phyloP scores from a whole-genome alignment of 805 yeast genomes.

The Barnettozyma salicaria region DNA sequence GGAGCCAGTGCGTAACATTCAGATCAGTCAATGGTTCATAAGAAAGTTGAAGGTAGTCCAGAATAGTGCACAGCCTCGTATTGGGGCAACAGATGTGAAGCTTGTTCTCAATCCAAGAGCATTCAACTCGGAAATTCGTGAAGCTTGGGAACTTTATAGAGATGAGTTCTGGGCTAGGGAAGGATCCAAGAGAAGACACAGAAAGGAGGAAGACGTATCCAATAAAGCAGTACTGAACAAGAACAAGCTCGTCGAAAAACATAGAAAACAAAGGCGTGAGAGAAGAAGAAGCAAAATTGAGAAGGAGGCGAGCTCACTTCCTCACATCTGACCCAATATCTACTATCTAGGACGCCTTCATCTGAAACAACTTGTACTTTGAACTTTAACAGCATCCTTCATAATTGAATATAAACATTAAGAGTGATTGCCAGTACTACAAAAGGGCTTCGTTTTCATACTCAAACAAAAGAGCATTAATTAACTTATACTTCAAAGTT shows the following conservation, averaged over 20 bases:
- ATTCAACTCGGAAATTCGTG: slow-evolving; percentile 77
- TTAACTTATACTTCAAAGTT: no score
- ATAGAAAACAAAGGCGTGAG: slow-evolving; percentile 36
- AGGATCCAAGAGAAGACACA: slow-evolving; percentile 53
- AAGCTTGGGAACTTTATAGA: slow-evolving; percentile 91
- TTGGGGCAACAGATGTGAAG: slow-evolving; percentile 78
- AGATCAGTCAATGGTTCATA: slow-evolving; percentile 10
- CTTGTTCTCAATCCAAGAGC: slow-evolving; percentile 74
- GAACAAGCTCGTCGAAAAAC: slow-evolving; percentile 30
- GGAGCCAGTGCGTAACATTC: slow-evolving; percentile 13
- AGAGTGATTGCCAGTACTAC: no score
- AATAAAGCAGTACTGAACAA: slow-evolving; percentile 19
- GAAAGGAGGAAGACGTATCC: slow-evolving; percentile 1
- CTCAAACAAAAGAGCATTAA: no score
- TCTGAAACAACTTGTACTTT: no score
- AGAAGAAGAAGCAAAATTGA: slow-evolving; percentile 28
- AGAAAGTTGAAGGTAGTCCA: slow-evolving; percentile 19
- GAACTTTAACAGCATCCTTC: no score
- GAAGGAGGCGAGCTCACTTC: slow-evolving; percentile 4
- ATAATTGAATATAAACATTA: no score
- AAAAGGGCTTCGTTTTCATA: no score
- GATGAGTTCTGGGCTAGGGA: slow-evolving; percentile 92
- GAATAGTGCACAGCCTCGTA: slow-evolving; percentile 47
- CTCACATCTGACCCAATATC: no score
- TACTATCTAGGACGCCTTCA: no score